These are phyloP conservation scores for Hypoxylon sp. DNA, from an alignment of 2,329 filamentous ascomycete species.

Conservation along the genomic window DNA sequence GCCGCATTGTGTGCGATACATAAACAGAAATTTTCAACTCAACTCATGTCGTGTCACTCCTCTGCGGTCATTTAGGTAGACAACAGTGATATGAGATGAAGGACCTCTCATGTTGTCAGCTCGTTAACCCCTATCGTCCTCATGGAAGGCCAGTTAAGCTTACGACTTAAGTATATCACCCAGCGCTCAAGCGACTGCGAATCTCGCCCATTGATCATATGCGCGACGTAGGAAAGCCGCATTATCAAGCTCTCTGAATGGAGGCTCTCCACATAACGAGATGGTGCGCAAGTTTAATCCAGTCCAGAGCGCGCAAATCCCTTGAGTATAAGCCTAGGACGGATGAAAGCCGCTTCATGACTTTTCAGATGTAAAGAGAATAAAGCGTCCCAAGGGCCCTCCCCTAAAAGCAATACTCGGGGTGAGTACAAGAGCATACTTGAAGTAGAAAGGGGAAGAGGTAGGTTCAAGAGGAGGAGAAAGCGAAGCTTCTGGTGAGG, in stretches of 20 bases:
- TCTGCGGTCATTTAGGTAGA: background rate
- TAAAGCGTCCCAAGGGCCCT: slow-evolving; percentile 41
- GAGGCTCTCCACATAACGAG: slow-evolving; percentile 51
- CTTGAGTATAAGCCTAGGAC: slow-evolving; percentile 47
- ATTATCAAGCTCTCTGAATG: slow-evolving; percentile 53
- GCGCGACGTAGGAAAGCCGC: slow-evolving; percentile 51
- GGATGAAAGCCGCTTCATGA: slow-evolving; percentile 50
- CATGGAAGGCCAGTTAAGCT: background rate
- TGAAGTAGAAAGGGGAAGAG: slow-evolving; percentile 33
- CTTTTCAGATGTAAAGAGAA: slow-evolving; percentile 44
- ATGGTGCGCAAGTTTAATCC: slow-evolving; percentile 39
- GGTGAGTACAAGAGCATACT: slow-evolving; percentile 48
- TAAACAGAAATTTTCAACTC: slow-evolving; percentile 2
- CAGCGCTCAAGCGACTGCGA: slow-evolving; percentile 50
- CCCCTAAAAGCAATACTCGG: slow-evolving; percentile 51
- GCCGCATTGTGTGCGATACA: slow-evolving; percentile 4
- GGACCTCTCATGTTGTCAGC: slow-evolving; percentile 51
- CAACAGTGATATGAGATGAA: slow-evolving; percentile 45
- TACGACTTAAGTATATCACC: background rate
- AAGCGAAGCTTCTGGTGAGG: background rate
- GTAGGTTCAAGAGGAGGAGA: background rate
- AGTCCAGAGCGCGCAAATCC: slow-evolving; percentile 39
- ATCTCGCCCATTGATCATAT: slow-evolving; percentile 53
- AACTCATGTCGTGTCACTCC: background rate
- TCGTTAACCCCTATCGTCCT: background rate